phyloP scores from a whole-genome alignment of 2,329 filamentous ascomycete genomes.

The Aspergillus aculeatus region DNA sequence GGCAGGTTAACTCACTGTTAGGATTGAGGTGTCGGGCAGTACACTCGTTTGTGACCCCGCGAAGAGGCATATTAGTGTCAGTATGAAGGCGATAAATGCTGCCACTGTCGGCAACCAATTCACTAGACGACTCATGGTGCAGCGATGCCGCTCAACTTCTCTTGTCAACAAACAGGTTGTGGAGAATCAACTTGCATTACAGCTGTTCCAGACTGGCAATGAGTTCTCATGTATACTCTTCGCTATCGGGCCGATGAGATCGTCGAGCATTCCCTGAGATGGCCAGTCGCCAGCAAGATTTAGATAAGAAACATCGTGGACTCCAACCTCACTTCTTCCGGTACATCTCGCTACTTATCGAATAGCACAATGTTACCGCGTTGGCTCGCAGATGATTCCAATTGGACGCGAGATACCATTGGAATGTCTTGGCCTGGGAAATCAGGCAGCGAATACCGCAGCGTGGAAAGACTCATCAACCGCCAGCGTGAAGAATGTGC shows the following conservation, averaged over 20 bases:
- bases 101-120: conserved; percentile 51
- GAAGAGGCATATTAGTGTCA: conserved; percentile 61
- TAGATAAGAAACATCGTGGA: background rate
- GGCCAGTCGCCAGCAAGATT: background rate
- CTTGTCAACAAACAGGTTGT: background rate
- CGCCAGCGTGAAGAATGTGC: background rate
- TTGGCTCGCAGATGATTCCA: background rate
- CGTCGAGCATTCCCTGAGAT: conserved; percentile 2
- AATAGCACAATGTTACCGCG: background rate
- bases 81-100: conserved; percentile 55
- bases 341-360: background rate
- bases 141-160: background rate
- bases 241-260: background rate
- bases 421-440: background rate
- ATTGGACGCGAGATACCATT: background rate
- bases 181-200: background rate
- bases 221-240: background rate
- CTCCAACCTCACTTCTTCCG: background rate
- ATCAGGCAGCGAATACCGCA: background rate
- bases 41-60: conserved; percentile 58
- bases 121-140: conserved; percentile 15
- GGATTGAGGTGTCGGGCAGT: conserved; percentile 57
- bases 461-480: background rate
- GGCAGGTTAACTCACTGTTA: conserved; percentile 49
- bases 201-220: background rate